Conservation (phyloP, 2,329 filamentous ascomycete genomes). For the Corinectria fuckeliana region DNA sequence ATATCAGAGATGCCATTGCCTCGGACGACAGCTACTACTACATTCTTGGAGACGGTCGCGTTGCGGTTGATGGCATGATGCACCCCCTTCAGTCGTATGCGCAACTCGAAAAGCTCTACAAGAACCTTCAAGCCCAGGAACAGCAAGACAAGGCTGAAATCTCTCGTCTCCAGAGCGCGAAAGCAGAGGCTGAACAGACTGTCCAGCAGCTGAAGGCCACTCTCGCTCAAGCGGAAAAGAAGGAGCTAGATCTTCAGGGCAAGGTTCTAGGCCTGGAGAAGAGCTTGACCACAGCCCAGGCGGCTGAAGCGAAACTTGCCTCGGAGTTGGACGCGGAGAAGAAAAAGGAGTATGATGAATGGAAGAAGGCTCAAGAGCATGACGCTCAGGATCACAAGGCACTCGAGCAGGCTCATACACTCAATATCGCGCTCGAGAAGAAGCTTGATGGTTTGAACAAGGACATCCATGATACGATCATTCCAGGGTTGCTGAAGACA, state of each 20-base stretch:
- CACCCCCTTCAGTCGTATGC: constrained; percentile 6
- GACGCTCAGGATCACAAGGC: constrained; percentile 15
- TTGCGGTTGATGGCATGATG: constrained; percentile 7
- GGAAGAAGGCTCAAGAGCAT: constrained; percentile 6
- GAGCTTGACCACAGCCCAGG: neutral
- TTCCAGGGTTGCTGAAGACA: constrained; percentile 5
- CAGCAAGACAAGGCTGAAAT: neutral
- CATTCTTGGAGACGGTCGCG: neutral
- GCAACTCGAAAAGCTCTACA: constrained; percentile 12
- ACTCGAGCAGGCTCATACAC: constrained; percentile 1
- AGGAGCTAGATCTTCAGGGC: neutral
- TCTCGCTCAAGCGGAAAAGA: neutral
- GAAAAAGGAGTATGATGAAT: constrained; percentile 9
- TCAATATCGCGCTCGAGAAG: constrained; percentile 1
- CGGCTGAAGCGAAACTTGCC: neutral
- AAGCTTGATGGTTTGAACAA: constrained; percentile 1
- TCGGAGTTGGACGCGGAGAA: constrained; percentile 7
- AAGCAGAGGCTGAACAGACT: neutral
- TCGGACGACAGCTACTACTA: constrained; percentile 15
- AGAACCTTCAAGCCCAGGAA: neutral
- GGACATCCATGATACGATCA: neutral
- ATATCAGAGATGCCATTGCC: constrained; percentile 2
- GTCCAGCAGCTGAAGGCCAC: constrained; percentile 1
- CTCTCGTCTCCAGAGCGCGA: neutral
- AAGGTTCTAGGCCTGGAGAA: neutral